These are phyloP conservation scores for Candida schatavii DNA, from an alignment of 805 yeast genomes.

Conservation along the genomic window DNA sequence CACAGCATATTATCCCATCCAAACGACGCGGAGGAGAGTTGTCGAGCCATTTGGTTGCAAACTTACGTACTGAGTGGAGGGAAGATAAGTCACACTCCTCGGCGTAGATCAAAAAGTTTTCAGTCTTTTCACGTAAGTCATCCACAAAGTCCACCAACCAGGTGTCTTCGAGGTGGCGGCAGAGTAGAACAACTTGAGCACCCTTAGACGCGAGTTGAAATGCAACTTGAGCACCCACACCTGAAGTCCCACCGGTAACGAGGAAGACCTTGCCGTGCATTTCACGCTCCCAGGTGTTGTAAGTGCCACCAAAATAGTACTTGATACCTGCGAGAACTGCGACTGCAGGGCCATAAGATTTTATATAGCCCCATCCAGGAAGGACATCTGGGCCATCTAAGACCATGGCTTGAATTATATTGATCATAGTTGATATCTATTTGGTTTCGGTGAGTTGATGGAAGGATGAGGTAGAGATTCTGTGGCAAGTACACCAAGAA, in stretches of 20 bases:
- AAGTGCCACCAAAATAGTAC: constrained; percentile 72
- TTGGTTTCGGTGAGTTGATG: too few relatives aligned
- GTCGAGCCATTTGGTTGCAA: constrained; percentile 94
- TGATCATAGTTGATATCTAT: too few relatives aligned
- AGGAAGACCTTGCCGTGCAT: constrained; percentile 85
- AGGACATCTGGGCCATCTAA: constrained; percentile 71
- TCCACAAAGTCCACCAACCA: constrained; percentile 82
- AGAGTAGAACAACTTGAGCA: constrained; percentile 78
- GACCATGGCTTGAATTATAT: constrained; percentile 66
- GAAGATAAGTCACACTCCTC: constrained; percentile 83
- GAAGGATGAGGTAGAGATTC: too few relatives aligned
- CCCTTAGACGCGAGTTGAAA: constrained; percentile 75
- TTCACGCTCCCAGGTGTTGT: constrained; percentile 90
- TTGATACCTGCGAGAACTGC: constrained; percentile 51
- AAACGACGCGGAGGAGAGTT: constrained; percentile 85
- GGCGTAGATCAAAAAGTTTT: constrained; percentile 79
- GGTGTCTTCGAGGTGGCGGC: constrained; percentile 56
- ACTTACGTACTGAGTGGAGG: constrained; percentile 72
- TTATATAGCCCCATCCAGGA: constrained; percentile 69
- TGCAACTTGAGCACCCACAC: constrained; percentile 77
- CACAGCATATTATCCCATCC: constrained; percentile 87
- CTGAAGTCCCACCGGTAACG: constrained; percentile 92
- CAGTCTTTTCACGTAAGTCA: constrained; percentile 67
- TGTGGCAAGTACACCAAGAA: too few relatives aligned
- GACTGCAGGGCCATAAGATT: constrained; percentile 54